These are phyloP conservation scores for Xylaria acuta DNA, from an alignment of 495 filamentous ascomycete species.

Conservation along the genomic window DNA sequence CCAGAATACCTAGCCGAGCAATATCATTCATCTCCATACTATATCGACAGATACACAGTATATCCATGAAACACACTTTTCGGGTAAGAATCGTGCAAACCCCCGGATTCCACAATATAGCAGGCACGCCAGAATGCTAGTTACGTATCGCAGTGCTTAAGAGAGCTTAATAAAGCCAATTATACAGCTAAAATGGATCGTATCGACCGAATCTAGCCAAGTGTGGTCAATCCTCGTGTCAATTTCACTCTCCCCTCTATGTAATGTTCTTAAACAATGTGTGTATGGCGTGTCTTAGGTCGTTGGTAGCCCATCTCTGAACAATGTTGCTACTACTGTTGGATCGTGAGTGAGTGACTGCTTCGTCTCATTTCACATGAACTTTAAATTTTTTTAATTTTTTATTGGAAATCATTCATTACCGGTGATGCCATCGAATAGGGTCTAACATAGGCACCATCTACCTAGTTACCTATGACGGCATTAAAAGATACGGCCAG, in stretches of 20 bases:
- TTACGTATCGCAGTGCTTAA: not conserved
- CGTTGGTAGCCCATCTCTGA: conserved; percentile 14
- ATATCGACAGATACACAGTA: not conserved
- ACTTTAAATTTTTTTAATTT: too few relatives aligned
- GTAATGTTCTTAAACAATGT: conserved; percentile 1
- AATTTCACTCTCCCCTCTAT: not conserved
- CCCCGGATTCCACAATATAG: not conserved
- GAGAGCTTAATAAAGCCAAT: conserved; percentile 23
- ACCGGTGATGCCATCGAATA: not conserved
- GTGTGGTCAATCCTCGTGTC: not conserved
- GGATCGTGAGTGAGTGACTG: not conserved
- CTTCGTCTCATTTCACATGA: not conserved
- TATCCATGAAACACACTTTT: not conserved
- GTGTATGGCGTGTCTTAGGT: conserved; percentile 26
- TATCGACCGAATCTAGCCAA: conserved; percentile 1
- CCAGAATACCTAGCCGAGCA: not conserved
- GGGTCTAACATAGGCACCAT: not conserved
- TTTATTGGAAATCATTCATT: not conserved
- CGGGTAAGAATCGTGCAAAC: not conserved
- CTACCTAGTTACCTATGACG: not conserved
- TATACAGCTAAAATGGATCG: not conserved
- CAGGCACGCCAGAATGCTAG: conserved; percentile 10
- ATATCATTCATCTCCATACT: not conserved
- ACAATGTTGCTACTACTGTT: not conserved
- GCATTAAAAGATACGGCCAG: not conserved